Conservation (phyloP, 2,329 filamentous ascomycete species). For the Epichloe typhina region DNA sequence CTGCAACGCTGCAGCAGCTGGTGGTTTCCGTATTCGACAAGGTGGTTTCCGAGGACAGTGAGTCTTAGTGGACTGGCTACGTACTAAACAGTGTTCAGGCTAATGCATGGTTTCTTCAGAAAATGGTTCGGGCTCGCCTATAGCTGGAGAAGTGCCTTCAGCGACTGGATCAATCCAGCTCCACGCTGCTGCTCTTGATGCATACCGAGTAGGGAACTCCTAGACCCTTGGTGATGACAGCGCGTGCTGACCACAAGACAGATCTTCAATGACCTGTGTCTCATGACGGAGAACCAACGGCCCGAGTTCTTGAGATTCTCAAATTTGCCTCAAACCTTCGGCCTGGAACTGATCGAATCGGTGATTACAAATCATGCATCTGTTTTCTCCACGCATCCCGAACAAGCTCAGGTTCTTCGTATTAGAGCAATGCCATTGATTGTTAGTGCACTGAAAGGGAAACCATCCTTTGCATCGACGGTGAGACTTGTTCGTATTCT, state of each 20-base stretch:
- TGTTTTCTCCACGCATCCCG: slow-evolving; percentile 64
- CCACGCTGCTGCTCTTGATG: slow-evolving; percentile 68
- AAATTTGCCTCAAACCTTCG: slow-evolving; percentile 66
- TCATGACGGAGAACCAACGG: slow-evolving; percentile 72
- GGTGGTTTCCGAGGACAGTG: slow-evolving; percentile 69
- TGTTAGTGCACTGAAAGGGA: slow-evolving; percentile 64
- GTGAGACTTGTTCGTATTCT: slow-evolving; percentile 73
- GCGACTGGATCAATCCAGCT: slow-evolving; percentile 53
- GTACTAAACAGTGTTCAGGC: neutral
- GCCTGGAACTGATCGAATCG: slow-evolving; percentile 83
- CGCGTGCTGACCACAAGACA: slow-evolving; percentile 18
- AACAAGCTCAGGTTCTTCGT: slow-evolving; percentile 69
- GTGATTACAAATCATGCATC: slow-evolving; percentile 74
- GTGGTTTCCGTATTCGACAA: slow-evolving; percentile 90
- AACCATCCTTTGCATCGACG: slow-evolving; percentile 66
- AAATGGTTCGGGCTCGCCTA: slow-evolving; percentile 35
- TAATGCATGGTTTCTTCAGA: slow-evolving; percentile 16
- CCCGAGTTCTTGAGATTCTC: slow-evolving; percentile 73
- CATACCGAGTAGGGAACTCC: slow-evolving; percentile 50
- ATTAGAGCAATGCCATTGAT: slow-evolving; percentile 71
- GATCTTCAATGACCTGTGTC: slow-evolving; percentile 81
- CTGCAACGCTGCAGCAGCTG: slow-evolving; percentile 90
- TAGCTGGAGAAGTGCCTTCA: slow-evolving; percentile 53
- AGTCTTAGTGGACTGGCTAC: neutral
- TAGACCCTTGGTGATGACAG: too few relatives aligned